Base-by-base conservation (phyloP, 805 yeast genomes). In the Candida vartiovaarae region DNA sequence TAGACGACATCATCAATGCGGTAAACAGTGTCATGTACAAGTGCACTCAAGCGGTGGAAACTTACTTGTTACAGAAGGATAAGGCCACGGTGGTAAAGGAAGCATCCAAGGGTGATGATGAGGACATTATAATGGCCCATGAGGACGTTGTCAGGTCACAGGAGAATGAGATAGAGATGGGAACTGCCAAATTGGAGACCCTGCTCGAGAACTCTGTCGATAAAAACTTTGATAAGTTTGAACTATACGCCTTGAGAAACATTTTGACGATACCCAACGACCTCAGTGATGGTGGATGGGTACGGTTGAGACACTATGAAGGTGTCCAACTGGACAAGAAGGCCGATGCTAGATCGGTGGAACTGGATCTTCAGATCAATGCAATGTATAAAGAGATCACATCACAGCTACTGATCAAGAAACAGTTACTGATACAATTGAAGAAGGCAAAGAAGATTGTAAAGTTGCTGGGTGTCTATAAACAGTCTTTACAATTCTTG, bases 1-100 rank as follows among this genome's bases (percentile, higher is more conserved):
- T 90, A 5, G 97, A 90, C 54, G 95, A 87, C 55, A 82, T 90
- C 9, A 86, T 89, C 53, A 88, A 89, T 61, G 85, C 88, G 1
- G 93, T 87, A 25, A 89, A 89, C 56, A 88, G 80, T 41, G 77
- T 87, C 27, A 75, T 88, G 80, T 84, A 84, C 64, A 80, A 82
- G 52, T 84, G 95, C 56, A 81, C 90, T 0, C 76, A 75, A 38
- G 95, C 87, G 2, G 74, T 90, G 64, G 95, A 86, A 59, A 71
- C 71, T 29, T 82, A 81, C 50, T 63, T 90, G 26, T 53, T 50
- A 8, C 66, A 68, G 32, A 49, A 55, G 39, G 44, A 49, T n/a
- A 38, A 57, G 6, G 38, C 32, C 27, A 38, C 34, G 38, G 28
- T 30, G 45, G 27, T 3, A 15, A 7, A 20, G 23, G 39, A 56